Conservation (phyloP, 2,329 filamentous ascomycete genomes). For the Calonectria pseudoturangicola region DNA sequence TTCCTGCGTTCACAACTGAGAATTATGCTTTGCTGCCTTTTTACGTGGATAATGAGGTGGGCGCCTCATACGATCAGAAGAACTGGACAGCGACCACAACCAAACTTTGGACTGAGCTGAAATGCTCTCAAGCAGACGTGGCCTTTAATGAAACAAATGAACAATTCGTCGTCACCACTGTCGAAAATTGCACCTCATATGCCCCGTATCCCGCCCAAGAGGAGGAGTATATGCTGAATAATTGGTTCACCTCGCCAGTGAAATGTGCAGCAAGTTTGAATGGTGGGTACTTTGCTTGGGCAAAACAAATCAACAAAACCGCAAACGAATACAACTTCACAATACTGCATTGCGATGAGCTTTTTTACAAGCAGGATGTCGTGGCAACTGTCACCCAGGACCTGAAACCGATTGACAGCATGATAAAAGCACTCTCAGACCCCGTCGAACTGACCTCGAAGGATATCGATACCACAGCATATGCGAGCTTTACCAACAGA, state of each 20-base stretch:
- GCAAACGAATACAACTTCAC: constrained; percentile 2
- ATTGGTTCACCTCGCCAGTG: background rate
- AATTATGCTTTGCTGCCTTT: constrained; percentile 33
- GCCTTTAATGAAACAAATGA: background rate
- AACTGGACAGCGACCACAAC: constrained; percentile 13
- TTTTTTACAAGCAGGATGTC: constrained; percentile 18
- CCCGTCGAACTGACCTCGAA: constrained; percentile 1
- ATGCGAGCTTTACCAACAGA: background rate
- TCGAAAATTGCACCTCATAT: background rate
- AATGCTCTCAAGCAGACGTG: background rate
- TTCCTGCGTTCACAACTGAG: constrained; percentile 13
- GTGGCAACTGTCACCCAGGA: constrained; percentile 5
- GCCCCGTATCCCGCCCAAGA: background rate
- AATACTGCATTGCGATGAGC: constrained; percentile 7
- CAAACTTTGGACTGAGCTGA: background rate
- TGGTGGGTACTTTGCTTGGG: background rate
- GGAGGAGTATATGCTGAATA: background rate
- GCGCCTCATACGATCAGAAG: background rate
- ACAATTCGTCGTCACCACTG: background rate
- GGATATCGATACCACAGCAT: constrained; percentile 8
- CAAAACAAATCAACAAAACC: background rate
- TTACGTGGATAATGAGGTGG: background rate
- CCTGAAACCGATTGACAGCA: background rate
- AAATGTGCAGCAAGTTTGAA: background rate
- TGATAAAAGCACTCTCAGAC: background rate